Evolutionary conservation across 192 early-diverging fungal genomes (phyloP), one percentile per base, ranked within the genome.

Genomic region (Coemansia pectinata): DNA sequence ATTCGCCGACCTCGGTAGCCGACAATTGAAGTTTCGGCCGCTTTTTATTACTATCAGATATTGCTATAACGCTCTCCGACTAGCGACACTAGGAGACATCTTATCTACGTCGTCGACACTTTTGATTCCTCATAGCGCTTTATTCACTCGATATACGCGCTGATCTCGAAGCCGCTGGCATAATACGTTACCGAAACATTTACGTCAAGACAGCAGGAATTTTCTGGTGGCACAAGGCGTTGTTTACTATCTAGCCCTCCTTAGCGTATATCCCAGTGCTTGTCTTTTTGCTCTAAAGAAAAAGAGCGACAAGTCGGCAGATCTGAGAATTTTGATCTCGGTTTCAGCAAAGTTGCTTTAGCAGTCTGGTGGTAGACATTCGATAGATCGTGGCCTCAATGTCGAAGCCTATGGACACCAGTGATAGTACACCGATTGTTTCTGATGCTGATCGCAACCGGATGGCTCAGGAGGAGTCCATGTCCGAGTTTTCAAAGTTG

Each of bases 391-490:
- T 31, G 6, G 15, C 29, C 5, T 11, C 53, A 57, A 64, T 64
- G 42, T 64, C 62, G 25, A 27, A 25, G 42, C 62, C 40, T 9
- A 29, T 64, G 41, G 19, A 57, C 15, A 27, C 42, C 12, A 47
- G 44, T n/a, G 62, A 3, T 17, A 47, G n/a, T 12, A 6, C 33
- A 19, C n/a, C 69, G 42, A 53, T 15, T 15, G 5, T 66, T 1
- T 50, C 60, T 44, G 75, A 77, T 23, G 47, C 71, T 23, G 79
- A 82, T 45, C 74, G 71, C 25, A 77, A 61, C 50, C 55, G 63
- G 62, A 38, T 62, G 9, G 62, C 67, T 59, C 75, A 74, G 57
- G 79, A 82, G 39, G 74, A 82, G 59, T 66, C 74, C 17, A 71
- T 71, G 38, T 63, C 27, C 48, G 72, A 77, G 65, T 74, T 82